phyloP scores from a whole-genome alignment of 2,329 filamentous ascomycete genomes.

The Cladosporium sp. region DNA sequence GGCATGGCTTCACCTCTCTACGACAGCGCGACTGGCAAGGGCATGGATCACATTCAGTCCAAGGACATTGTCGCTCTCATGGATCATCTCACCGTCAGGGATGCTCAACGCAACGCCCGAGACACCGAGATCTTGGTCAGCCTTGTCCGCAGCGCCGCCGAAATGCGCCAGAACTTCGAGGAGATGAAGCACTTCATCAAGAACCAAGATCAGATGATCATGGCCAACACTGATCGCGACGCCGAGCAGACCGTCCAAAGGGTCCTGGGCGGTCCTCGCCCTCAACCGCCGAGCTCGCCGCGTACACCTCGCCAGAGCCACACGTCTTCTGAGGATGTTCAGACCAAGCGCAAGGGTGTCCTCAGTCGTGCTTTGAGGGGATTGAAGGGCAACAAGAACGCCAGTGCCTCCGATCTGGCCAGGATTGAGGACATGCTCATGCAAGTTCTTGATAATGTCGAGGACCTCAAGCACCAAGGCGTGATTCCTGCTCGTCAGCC shows the following conservation, averaged over 20 bases:
- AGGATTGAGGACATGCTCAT: slow-evolving; percentile 55
- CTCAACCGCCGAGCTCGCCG: slow-evolving; percentile 62
- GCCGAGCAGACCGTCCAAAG: slow-evolving; percentile 80
- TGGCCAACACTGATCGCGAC: slow-evolving; percentile 78
- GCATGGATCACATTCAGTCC: slow-evolving; percentile 86
- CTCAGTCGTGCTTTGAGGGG: slow-evolving; percentile 91
- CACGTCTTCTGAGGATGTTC: slow-evolving; percentile 51
- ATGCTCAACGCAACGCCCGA: slow-evolving; percentile 90
- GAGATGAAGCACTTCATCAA: slow-evolving; percentile 90
- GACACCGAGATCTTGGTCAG: slow-evolving; percentile 96
- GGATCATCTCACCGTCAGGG: slow-evolving; percentile 96
- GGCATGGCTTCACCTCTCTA: slow-evolving; percentile 86
- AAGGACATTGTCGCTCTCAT: slow-evolving; percentile 96
- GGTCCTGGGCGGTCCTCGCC: slow-evolving; percentile 77
- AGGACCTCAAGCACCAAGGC: slow-evolving; percentile 48
- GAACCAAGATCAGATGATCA: slow-evolving; percentile 82
- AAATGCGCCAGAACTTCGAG: slow-evolving; percentile 95
- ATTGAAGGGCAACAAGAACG: slow-evolving; percentile 71
- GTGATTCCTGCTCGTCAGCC: slow-evolving; percentile 18
- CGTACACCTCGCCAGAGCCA: slow-evolving; percentile 46
- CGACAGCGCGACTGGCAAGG: slow-evolving; percentile 78
- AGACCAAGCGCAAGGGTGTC: slow-evolving; percentile 83
- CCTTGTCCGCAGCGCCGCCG: slow-evolving; percentile 84
- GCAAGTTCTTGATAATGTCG: slow-evolving; percentile 86
- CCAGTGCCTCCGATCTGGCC: slow-evolving; percentile 66